Evolutionary conservation across 192 early-diverging fungal genomes (phyloP), one percentile per base, ranked within the genome.

Genomic region (Podila epigama): DNA sequence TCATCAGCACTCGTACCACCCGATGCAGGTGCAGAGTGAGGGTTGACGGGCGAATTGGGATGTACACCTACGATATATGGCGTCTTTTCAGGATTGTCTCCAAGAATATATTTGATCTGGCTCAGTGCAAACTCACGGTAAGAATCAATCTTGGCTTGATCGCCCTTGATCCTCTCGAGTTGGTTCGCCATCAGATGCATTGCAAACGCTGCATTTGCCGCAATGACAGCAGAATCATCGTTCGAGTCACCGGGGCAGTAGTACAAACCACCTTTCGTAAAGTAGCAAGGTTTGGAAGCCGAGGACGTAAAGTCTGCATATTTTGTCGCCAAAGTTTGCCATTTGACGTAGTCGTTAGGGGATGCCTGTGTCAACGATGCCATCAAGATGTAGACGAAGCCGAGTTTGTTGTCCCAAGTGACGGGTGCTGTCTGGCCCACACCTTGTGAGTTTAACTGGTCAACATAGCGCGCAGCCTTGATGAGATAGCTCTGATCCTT

Each of bases 1-100:
- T 29, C 50, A 8, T 75, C 77, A 36, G 80, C 66, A 6, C 57
- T 73, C 7, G n/a, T 36, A 15, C 87, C 87, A 15, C 88, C 88
- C 6, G 86, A 81, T 1, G 88, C 87, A 32, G 77, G 63, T 27
- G 85, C 84, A 60, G 88, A 86, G 63, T 88, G 87, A 39, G 85
- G 84, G 35, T 88, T 86, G n/a, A 61, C 15, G 11, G 85, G 87
- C 16, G 87, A 86, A 44, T 89, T 89, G 60, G 75, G 66, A 58
- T 87, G 86, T 8, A 88, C 79, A 50, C 88, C 88, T 40, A 83
- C 75, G 29, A 88, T 69, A 79, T 88, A 88, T 1, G 88, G 85
- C 10, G 85, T 84, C 34, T 78, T 81, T 71, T 69, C 65, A 0
- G 81, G 85, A 48, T 89, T 89, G 37, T 85, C 63, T 22, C 88